Base-by-base conservation (phyloP, 345 rosid genomes). In the Bruguiera gymnorhiza region DNA sequence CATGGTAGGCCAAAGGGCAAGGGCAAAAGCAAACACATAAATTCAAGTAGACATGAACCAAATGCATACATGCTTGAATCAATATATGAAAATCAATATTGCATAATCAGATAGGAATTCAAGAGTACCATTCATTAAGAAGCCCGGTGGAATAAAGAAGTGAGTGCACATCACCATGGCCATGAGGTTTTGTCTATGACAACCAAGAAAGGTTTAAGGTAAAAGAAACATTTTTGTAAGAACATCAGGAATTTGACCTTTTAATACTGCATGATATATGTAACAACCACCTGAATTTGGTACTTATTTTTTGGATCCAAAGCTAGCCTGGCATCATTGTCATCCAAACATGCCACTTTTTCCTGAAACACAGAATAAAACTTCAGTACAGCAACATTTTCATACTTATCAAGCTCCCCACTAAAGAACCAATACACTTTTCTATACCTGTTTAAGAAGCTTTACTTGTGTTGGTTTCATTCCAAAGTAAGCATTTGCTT, bases 291-390 rank as follows among this genome's bases (percentile, higher is more conserved):
- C 97, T 92, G 97, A 81, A 95, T 90, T 76, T 70, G 83, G 83
- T 85, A 92, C 71, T 86, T 92, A 86, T 92, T 86, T 27, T 82
- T 73, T 21, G 97, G 85, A 71, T 95, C 94, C 79, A 89, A 51
- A 63, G 97, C 97, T 70, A 91, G 89, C 71, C 88, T 83, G 30
- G 96, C 98, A 77, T 94, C 96, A 71, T 91, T 94, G 78, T 91
- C 97, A 70, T 85, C 93, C 79, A 94, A 84, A 74, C 98, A 94
- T 63, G 98, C 97, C 83, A 94, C 98, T 86, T 94, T 94, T 83
- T 94, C 97, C 98, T 94, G 83, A 6, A 75, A 70, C 43, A 60
- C 10, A 43, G 71, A 43, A 43, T 43, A 31, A 21, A 65, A 39
- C 20, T 58, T 60, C 26, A 60, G 53, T 54, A 30, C 29, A 57